Percentiles rank a stretch among this genome's conserved stretches.
These are phyloP conservation scores for Rubia tinctorum DNA, from an alignment of 305 asterid genomes.

Conservation along the genomic window DNA sequence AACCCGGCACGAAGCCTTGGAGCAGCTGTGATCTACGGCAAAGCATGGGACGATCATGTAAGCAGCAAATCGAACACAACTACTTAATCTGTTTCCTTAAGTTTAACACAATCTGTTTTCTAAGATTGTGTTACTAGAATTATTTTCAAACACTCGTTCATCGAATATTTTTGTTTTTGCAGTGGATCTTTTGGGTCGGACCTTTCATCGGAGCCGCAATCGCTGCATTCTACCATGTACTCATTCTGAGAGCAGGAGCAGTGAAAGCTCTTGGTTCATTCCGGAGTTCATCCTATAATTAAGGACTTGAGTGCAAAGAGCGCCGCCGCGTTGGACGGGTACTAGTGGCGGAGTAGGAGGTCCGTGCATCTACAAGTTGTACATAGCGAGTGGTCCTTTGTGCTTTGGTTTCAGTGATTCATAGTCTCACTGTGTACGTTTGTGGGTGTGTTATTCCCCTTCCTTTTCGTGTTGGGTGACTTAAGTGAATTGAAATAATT, in stretches of 20 bases:
- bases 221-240: constrained; percentile 74
- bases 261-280: constrained; percentile 70
- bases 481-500: too few relatives aligned
- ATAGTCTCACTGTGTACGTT: too few relatives aligned
- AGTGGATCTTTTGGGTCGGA: constrained; percentile 96
- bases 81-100: too few relatives aligned
- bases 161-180: constrained; percentile 12
- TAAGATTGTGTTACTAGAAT: too few relatives aligned
- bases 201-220: constrained; percentile 85
- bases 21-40: constrained; percentile 66
- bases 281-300: constrained; percentile 47
- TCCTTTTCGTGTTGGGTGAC: too few relatives aligned
- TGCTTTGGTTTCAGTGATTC: too few relatives aligned
- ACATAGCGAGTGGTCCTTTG: not conserved
- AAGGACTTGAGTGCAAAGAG: not conserved
- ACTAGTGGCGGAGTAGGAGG: not conserved
- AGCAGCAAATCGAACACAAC: not conserved
- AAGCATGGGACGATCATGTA: constrained; percentile 75
- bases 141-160: too few relatives aligned
- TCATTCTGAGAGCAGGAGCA: constrained; percentile 67
- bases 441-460: too few relatives aligned
- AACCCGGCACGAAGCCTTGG: constrained; percentile 76
- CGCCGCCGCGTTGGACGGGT: not conserved
- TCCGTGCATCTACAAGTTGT: constrained; percentile 4
- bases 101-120: too few relatives aligned